Evolutionary conservation across 1,284 basidiomycete genomes (phyloP).

Genomic region (Athelia psychrophila): DNA sequence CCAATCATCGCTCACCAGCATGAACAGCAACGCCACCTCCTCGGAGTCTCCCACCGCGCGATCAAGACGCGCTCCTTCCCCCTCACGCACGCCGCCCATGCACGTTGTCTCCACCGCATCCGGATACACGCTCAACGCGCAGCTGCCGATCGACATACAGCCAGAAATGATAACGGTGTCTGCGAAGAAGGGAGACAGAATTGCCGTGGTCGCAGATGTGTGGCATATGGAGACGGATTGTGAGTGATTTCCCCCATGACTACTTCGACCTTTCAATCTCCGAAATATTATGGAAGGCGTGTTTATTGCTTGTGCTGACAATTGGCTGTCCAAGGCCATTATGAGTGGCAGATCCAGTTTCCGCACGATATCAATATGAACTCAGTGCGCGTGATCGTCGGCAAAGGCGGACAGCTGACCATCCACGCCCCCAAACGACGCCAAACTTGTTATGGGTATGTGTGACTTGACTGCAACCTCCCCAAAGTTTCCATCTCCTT

Average conservation of each 20-base stretch:
- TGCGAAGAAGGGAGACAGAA: constrained; percentile 47
- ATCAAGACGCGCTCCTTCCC: constrained; percentile 31
- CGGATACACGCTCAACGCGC: constrained; percentile 35
- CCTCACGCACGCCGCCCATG: constrained; percentile 37
- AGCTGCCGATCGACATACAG: constrained; percentile 40
- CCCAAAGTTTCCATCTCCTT: too few relatives aligned
- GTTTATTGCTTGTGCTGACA: constrained; percentile 2
- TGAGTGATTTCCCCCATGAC: constrained; percentile 26
- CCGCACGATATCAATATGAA: constrained; percentile 46
- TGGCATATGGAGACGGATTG: constrained; percentile 55
- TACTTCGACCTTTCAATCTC: background rate
- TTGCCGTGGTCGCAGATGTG: constrained; percentile 52
- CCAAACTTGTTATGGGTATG: too few relatives aligned
- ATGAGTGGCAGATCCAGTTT: constrained; percentile 53
- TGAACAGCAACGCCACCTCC: too few relatives aligned
- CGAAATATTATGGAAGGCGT: background rate
- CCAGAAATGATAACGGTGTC: constrained; percentile 57
- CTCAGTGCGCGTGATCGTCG: constrained; percentile 43
- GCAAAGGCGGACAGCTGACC: constrained; percentile 36
- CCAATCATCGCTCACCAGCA: too few relatives aligned
- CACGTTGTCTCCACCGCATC: constrained; percentile 30
- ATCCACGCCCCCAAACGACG: constrained; percentile 28
- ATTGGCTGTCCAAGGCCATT: constrained; percentile 39
- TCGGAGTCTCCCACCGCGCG: constrained; percentile 34
- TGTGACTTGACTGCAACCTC: too few relatives aligned